A percentile compares a stretch with the other conserved stretches of the same genome.
Evolutionary conservation across 1,139 yeast genomes (phyloP).

Genomic region (Meyerozyma sp.): DNA sequence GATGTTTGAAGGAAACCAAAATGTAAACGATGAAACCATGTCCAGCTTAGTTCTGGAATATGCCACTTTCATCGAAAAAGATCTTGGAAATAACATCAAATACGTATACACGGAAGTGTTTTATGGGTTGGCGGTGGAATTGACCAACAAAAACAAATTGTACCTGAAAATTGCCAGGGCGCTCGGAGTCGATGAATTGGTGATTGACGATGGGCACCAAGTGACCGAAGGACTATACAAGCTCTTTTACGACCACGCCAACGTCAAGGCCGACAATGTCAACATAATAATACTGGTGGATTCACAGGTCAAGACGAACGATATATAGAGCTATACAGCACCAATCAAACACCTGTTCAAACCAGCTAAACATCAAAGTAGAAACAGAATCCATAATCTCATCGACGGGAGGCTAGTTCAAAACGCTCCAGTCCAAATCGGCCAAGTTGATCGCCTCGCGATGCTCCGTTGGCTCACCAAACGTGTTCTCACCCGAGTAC

Average conservation of each 20-base stretch:
- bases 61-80: constrained; percentile 1
- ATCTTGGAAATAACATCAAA: constrained; percentile 5
- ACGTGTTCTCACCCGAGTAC: constrained; percentile 83
- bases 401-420: neutral
- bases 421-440: constrained; percentile 1
- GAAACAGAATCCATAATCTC: neutral
- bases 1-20: neutral
- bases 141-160: constrained; percentile 1
- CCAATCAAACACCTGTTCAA: neutral
- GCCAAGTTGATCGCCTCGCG: constrained; percentile 29
- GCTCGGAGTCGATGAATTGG: neutral
- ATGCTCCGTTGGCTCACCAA: constrained; percentile 44
- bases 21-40: neutral
- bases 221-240: neutral
- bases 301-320: neutral
- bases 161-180: neutral
- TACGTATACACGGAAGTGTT: constrained; percentile 7
- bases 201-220: neutral
- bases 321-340: neutral
- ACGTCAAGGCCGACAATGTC: neutral
- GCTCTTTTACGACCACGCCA: neutral
- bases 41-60: neutral
- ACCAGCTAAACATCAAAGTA: neutral
- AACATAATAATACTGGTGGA: neutral
- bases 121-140: constrained; percentile 9